Evolutionary conservation across 2,329 filamentous ascomycete genomes (phyloP), one percentile per base, ranked within the genome.

Genomic region (Colletotrichum destructivum): DNA sequence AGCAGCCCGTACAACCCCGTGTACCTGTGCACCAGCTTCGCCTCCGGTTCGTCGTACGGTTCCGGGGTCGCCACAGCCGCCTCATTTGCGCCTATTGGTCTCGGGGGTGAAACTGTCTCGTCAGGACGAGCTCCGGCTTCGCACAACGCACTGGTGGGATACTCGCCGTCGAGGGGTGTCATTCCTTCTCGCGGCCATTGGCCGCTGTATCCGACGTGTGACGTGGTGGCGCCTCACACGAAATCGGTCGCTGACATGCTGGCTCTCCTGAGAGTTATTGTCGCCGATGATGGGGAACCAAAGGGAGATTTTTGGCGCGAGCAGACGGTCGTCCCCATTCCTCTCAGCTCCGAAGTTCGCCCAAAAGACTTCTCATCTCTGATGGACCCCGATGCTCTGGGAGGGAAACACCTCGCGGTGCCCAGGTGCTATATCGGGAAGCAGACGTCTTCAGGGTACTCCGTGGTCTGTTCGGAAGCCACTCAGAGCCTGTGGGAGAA

Each of bases 11-110:
- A 89, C 74, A 88, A 88, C 68, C 62, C 76, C 0, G 80, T 85
- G 1, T 89, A 85, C 66, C 78, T 88, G 1, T 84, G 86, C 3
- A 86, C 85, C 0, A 87, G 86, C 0, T 89, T 86, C 76, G 85
- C 83, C 0, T 88, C 86, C 0, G 87, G 87, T 0, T 89, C 87
- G 0, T 89, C 87, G 0, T 88, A 88, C 74, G 87, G 87, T 4
- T 85, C 84, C 1, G 88, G 82, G 1, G 85, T 84, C 0, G 83
- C 86, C 0, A 84, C 84, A 0, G 79, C 86, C 9, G 80, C 85
- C 0, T 86, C 82, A 40, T 85, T 89, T 72, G 85, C 82, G 12
- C 83, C 81, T 0, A 88, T 89, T 66, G 86, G 85, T 1, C 78
- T 89, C 66, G 87, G 84, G 1, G 82, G 80, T 5, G 87, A 89